phyloP scores from a whole-genome alignment of 495 filamentous ascomycete genomes.

The Penicillium robsamsonii region DNA sequence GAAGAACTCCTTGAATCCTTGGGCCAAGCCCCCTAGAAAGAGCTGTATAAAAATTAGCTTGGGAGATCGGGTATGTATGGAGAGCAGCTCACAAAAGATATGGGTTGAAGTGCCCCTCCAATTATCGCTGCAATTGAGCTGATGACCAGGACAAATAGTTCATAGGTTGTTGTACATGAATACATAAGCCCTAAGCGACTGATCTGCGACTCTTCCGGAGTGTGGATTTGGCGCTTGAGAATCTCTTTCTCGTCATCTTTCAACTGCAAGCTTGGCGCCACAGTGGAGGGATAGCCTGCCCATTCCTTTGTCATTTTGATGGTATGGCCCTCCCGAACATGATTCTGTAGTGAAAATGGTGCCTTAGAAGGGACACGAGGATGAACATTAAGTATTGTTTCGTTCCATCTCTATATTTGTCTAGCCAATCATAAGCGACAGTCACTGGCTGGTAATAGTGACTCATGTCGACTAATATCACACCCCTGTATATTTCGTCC shows the following conservation, averaged over 20 bases:
- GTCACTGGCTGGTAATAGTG: no score
- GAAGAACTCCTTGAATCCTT: background rate
- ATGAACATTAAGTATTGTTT: no score
- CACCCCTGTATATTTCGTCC: no score
- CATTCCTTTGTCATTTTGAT: background rate
- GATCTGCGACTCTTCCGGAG: background rate
- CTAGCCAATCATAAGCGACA: no score
- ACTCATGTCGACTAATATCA: no score
- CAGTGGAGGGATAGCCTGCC: background rate
- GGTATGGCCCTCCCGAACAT: background rate
- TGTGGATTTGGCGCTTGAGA: background rate
- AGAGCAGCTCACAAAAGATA: background rate
- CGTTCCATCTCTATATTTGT: no score
- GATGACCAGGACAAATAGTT: background rate
- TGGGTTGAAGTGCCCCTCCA: background rate
- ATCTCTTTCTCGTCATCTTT: background rate
- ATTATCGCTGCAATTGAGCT: conserved; percentile 1
- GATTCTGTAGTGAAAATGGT: background rate
- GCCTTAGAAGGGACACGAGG: no score
- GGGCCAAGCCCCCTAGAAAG: background rate
- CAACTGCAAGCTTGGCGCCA: background rate
- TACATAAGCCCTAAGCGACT: background rate
- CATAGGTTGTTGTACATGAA: background rate
- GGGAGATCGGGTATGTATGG: background rate
- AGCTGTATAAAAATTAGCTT: background rate